Evolutionary conservation across 495 filamentous ascomycete genomes (phyloP), one percentile per base, ranked within the genome.

Genomic region (Annulohypoxylon moriforme): DNA sequence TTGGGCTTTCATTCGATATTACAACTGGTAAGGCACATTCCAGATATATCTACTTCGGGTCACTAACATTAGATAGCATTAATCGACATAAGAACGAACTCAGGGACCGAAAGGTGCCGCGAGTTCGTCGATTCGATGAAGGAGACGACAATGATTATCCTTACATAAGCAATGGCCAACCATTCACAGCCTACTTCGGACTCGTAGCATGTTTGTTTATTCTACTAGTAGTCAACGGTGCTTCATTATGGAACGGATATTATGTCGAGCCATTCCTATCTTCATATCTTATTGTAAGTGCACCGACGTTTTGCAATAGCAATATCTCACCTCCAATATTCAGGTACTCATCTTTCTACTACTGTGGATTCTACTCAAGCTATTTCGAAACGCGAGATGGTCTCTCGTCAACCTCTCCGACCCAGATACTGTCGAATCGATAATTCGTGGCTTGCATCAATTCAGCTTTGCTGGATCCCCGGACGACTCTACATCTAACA

Each of bases 1-100:
- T 53, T 61, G 80, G 42, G 82, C 82, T n/a, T 84, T 82, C 38
- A 74, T 84, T 29, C 76, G 81, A 20, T 84, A 80, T 57, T 73
- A 78, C 56, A 36, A 72, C 38, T 80, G 80, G 82, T 81, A 34
- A 63, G 75, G 31, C 9, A 1, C 0, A n/a, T 29, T 16, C 16
- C 24, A 52, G 4, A 29, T 4, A n/a, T 13, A 29, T 27, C 13
- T 1, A 7, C 24, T 29, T 11, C 22, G 29, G 29, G 47, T 49
- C 11, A 29, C 47, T 52, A 7, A 50, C 29, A 13, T 78, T 77
- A 47, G 59, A 74, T 49, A 83, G 75, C 57, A 77, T 80, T 36
- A 64, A 73, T 22, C 63, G 29, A 9, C 81, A 82, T 40, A 57
- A 63, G 1, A 40, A 44, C 33, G 74, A 69, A 47, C 73, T 81